Evolutionary conservation across 164 flowering plant genomes (phyloP).

Genomic region (Tetracentron sinense): DNA sequence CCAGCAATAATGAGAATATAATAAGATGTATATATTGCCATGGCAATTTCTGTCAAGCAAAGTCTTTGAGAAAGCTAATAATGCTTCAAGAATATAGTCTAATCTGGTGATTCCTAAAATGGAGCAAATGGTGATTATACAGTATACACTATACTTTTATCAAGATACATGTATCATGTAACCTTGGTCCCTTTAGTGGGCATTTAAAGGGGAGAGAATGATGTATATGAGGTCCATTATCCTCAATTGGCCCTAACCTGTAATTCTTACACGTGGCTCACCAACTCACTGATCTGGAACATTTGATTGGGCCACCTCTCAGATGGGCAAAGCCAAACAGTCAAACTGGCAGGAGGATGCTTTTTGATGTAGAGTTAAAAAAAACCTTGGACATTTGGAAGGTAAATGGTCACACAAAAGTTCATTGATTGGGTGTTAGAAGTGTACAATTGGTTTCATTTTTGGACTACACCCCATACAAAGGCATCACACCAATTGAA

Average conservation of each 20-base stretch:
- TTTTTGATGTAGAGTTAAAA: background rate
- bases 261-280: background rate
- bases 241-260: background rate
- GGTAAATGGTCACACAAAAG: background rate
- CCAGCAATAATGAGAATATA: background rate
- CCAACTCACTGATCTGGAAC: background rate
- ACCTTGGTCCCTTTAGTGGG: too few species aligned
- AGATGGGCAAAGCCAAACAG: background rate
- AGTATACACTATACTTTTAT: background rate
- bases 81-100: background rate
- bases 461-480: background rate
- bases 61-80: background rate
- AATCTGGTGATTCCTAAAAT: background rate
- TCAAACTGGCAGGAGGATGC: background rate
- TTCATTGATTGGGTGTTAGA: background rate
- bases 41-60: background rate
- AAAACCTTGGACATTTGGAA: background rate
- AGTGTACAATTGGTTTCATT: background rate
- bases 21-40: background rate
- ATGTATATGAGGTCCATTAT: background rate
- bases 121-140: background rate
- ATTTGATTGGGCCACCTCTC: background rate
- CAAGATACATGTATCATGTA: too few species aligned
- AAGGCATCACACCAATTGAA: background rate
- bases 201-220: too few species aligned